phyloP scores from a whole-genome alignment of 306 rosid genomes.

The Acacia confusa region DNA sequence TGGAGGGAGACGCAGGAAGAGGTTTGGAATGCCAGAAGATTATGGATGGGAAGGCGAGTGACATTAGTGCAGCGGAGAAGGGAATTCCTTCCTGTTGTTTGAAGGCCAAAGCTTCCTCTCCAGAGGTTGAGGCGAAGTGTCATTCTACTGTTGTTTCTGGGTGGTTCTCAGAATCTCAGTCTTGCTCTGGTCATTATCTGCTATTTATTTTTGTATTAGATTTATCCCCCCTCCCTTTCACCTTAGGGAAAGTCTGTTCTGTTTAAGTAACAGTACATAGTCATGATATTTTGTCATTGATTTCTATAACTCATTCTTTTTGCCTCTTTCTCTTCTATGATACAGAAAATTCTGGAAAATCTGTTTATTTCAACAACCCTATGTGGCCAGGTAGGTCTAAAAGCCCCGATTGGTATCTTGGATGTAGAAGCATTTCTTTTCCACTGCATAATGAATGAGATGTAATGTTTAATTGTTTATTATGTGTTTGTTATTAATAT shows the following conservation, averaged over 20 bases:
- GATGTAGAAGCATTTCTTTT: neutral
- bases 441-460: neutral
- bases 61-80: constrained; percentile 51
- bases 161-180: constrained; percentile 89
- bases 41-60: constrained; percentile 99
- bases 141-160: constrained; percentile 99
- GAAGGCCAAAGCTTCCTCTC: constrained; percentile 75
- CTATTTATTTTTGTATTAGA: constrained; percentile 12
- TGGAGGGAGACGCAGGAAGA: constrained; percentile 94
- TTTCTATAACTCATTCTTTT: constrained; percentile 1
- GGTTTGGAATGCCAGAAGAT: constrained; percentile 97
- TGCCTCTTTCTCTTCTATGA: constrained; percentile 14
- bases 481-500: neutral
- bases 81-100: constrained; percentile 88
- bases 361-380: constrained; percentile 86
- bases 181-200: constrained; percentile 74
- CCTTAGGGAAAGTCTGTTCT: constrained; percentile 2
- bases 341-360: constrained; percentile 55
- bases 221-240: neutral
- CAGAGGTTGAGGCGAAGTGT: constrained; percentile 76
- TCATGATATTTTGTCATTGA: neutral
- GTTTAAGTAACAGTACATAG: neutral
- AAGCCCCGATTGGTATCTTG: neutral
- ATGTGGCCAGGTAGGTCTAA: constrained; percentile 90
- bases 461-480: neutral